Evolutionary conservation across 345 rosid genomes (phyloP), one percentile per base, ranked within the genome.

Genomic region (Eutrema heterophyllum): DNA sequence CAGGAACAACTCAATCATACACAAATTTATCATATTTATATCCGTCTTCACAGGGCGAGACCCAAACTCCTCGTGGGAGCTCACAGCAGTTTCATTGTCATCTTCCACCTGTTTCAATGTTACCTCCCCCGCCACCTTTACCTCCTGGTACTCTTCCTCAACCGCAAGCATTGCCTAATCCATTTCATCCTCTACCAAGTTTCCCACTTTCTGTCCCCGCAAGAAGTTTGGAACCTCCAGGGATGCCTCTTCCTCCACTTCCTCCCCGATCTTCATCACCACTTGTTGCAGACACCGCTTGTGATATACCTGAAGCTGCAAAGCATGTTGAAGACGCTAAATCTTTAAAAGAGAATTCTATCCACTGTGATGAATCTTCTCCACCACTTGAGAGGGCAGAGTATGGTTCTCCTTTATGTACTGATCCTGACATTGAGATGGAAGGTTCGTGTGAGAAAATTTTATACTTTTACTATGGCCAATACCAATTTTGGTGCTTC

Each of bases 351-450:
- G 61, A 66, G 55, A 52, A 54, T 65, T 48, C 58, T 54, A 39
- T 54, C 7, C 24, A 36, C 26, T 75, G 74, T 53, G 12, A 53
- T 68, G 32, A 66, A 58, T 75, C 75, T 72, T 35, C 61, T 58
- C 70, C 79, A 30, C 86, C 85, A 67, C 77, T 78, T n/a, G 81
- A 68, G 75, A 84, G 84, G 45, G 40, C 56, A 27, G 84, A 83
- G 12, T 36, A 76, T 52, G 77, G 16, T 52, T 48, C 82, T 27
- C 62, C 74, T 61, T 75, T 75, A 3, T 72, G 73, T 76, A 61
- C 72, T 57, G 88, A 85, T 80, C 89, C 92, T 59, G 94, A 90
- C 83, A 88, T 86, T 90, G 97, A 90, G 79, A 90, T 90, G 97
- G 97, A 88, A 90, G 97, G 94, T 90, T 76, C 38, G 79, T 80